Base-by-base conservation (phyloP, 371 early-diverging fungal genomes). In the Chytridium lagenaria region DNA sequence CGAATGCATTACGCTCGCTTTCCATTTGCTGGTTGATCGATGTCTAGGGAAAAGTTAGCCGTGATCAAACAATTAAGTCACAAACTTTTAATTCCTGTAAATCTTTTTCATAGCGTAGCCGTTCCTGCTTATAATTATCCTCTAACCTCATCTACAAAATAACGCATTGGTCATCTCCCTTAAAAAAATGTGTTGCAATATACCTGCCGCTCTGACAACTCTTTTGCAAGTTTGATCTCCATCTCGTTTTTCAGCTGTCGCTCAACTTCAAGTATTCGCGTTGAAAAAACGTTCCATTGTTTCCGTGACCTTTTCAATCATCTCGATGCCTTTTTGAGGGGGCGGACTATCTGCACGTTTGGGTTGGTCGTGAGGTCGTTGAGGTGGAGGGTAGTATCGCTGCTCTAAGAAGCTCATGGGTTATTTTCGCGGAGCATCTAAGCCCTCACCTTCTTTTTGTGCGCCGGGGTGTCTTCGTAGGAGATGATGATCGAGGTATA, bases 401-500 rank as follows among this genome's bases (percentile, higher is more conserved):
- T n/a, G n/a, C n/a, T n/a, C n/a, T n/a, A n/a, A n/a, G n/a, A n/a
- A n/a, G n/a, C n/a, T n/a, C n/a, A n/a, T n/a, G n/a, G n/a, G n/a
- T n/a, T n/a, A n/a, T n/a, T n/a, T n/a, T n/a, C n/a, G n/a, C n/a
- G n/a, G n/a, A n/a, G n/a, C n/a, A n/a, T n/a, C n/a, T n/a, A n/a
- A 44, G 19, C 44, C 19, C 44, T 52, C 26, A 61, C 61, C 30
- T 61, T 61, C 61, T 34, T 34, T 3, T 3, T 50, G 59, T 57
- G 73, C 30, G 40, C 82, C 85, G 0, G 80, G 71, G 65, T 87
- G 87, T 15, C 86, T 78, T 0, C 86, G 75, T 22, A 67, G 37
- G n/a, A 83, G 37, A 59, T 87, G 87, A 33, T 59, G 28, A 7
- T 86, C 82, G 23, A 87, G 81, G 66, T 75, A 85, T 12, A 23